Base-by-base conservation (phyloP, 2,329 filamentous ascomycete species). In the Venturiaceae sp. region DNA sequence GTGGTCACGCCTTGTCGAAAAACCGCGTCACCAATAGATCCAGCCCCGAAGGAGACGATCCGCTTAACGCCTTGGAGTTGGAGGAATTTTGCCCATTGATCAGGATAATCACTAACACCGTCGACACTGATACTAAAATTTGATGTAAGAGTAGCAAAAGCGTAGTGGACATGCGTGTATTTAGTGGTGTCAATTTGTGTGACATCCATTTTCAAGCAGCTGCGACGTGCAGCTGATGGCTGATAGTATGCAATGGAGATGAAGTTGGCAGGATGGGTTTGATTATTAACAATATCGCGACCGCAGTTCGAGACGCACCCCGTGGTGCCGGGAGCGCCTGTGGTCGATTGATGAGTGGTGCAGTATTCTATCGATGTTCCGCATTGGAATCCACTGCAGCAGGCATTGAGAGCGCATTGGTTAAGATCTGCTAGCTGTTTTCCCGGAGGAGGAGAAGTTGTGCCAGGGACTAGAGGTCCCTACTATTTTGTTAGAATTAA, bases 31-130 rank as follows among this genome's bases (percentile, higher is more conserved):
- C 36, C 11, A 11, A 39, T 39, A 39, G 36, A 39, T 11, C 21
- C 9, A 50, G 16, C 44, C 11, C 44, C 44, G 44, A 50, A 50
- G 21, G 44, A 67, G 16, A 78, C 66, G 63, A 66, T 71, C 0
- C 70, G 69, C 58, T 76, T 62, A 0, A 77, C 63, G 3, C 57
- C 61, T 9, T 11, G 14, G 9, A 50, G 11, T 11, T 11, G 21
- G 9, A 13, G 9, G 44, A 50, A 50, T 13, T 50, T 23, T 9
- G 11, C 21, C 14, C 14, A 50, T 19, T 50, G 44, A 13, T 50
- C 11, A 16, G 9, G 16, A 9, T 11, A 39, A 14, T 16, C 21
- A 13, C 11, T 54, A 13, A 54, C 30, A 30, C 19, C 46, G 8
- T 56, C 19, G 23, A 68, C 74, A n/a, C n/a, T n/a, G n/a, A n/a